Evolutionary conservation across 73 alveolate species (phyloP), one percentile per base, ranked within the genome.

Genomic region (Uronychia setigera): DNA sequence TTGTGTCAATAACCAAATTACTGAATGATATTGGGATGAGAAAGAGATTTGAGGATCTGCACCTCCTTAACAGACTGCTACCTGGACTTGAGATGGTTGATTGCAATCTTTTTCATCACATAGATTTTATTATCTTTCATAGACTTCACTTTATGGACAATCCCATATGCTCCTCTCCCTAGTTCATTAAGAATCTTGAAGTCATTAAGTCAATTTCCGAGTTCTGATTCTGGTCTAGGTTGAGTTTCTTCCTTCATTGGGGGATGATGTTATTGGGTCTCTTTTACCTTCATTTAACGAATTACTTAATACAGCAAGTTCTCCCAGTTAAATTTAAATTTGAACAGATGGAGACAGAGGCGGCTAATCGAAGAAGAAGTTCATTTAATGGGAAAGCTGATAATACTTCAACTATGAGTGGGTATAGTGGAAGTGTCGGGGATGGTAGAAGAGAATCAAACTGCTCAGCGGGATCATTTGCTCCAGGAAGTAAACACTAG

Each of bases 121-220:
- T 92, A 96, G 33, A 85, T 79, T 79, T 77, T 77, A 85, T 90
- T 92, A 86, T 86, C 83, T 60, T 60, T 60, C 14, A 13, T 0
- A 0, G 99, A 93, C 31, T 80, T 79, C 46, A 94, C 99, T 84
- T 93, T 92, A 67, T 90, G 96, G n/a, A 97, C 99, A 29, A 93
- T 93, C n/a, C 99, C 98, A 83, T 95, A 95, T 0, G 99, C 91
- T 29, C 99, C 99, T 86, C 93, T 94, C 19, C 99, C 99, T 32
- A 97, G 81, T 91, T 94, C 97, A 59, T 88, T 90, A 75, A 95
- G 78, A 79, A 97, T 97, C 80, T 81, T 88, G 80, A 97, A 97
- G 80, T 97, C 97, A 1, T 92, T 79, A 60, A 97, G 83, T 74
- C 86, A 46, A 35, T 89, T 91, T 59, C 97, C 97, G 0, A 93